A percentile compares a stretch with the other conserved stretches of the same genome.
Conservation (phyloP, 768 basidiomycete species). For the Auricularia sp. region DNA sequence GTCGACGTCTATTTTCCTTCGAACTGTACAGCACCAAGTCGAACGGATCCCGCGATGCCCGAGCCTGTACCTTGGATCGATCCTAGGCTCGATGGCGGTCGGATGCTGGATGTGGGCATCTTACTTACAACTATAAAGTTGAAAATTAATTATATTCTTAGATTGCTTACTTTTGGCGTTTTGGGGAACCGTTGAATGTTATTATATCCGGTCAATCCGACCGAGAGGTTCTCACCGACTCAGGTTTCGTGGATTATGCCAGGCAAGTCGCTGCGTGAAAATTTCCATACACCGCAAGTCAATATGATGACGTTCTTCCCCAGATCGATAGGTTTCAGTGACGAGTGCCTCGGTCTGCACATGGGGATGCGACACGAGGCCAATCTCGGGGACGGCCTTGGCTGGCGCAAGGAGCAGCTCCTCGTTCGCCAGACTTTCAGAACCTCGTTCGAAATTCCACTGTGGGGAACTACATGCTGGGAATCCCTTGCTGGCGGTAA, state of each 20-base stretch:
- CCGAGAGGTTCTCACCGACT: constrained; percentile 66
- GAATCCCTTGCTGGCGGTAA: constrained; percentile 53
- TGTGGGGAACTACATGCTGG: constrained; percentile 75
- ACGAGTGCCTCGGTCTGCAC: constrained; percentile 75
- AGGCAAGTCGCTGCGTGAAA: constrained; percentile 33
- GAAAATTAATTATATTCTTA: neutral
- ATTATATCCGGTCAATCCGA: constrained; percentile 75
- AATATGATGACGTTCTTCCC: neutral
- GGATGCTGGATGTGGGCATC: constrained; percentile 59
- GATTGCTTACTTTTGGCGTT: neutral
- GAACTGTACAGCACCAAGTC: too few species aligned
- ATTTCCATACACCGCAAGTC: neutral
- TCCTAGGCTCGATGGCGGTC: constrained; percentile 64
- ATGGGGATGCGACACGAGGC: constrained; percentile 67
- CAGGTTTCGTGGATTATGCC: constrained; percentile 59
- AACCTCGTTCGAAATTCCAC: constrained; percentile 31
- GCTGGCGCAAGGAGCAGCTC: constrained; percentile 54
- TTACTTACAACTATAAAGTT: neutral
- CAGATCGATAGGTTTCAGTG: constrained; percentile 74
- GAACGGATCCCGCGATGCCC: too few species aligned
- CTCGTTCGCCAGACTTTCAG: constrained; percentile 71
- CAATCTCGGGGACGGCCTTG: constrained; percentile 78
- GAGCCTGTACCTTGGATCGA: constrained; percentile 35
- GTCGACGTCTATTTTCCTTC: too few species aligned
- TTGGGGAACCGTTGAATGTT: constrained; percentile 75